A percentile compares a stretch with the other conserved stretches of the same genome.
Evolutionary conservation across 345 rosid species (phyloP).

Genomic region (Diplotaxis tenuifolia): DNA sequence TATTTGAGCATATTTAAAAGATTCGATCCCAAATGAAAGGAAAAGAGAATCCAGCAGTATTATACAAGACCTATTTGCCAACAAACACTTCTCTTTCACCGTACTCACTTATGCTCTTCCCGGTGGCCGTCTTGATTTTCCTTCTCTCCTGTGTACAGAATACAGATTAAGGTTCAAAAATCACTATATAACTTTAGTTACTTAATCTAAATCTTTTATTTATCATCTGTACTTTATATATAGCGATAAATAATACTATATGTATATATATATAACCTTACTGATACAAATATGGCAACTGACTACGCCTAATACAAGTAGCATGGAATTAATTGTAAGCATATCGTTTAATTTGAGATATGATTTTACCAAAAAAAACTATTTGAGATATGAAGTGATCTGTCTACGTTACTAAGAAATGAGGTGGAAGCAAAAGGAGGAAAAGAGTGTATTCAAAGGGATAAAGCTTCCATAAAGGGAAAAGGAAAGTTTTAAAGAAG

Average conservation of each 20-base stretch:
- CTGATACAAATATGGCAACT: neutral
- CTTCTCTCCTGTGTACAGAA: conserved; percentile 32
- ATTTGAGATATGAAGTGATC: neutral
- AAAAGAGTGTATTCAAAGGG: conserved; percentile 22
- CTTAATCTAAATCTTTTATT: neutral
- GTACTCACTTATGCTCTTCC: conserved; percentile 22
- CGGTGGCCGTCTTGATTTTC: conserved; percentile 38
- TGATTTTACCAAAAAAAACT: neutral
- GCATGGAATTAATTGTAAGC: neutral
- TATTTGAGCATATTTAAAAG: conserved; percentile 29
- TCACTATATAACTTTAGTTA: neutral
- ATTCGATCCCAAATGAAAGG: conserved; percentile 37
- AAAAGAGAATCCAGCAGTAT: conserved; percentile 38
- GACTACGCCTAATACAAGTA: neutral
- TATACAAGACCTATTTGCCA: conserved; percentile 34
- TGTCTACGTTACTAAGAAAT: neutral
- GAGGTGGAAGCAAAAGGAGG: conserved; percentile 3
- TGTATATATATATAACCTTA: neutral
- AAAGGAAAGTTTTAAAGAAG: conserved; percentile 28
- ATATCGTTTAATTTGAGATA: too few species aligned
- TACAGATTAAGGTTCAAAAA: neutral
- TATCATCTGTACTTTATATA: neutral
- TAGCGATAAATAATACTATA: neutral
- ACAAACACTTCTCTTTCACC: conserved; percentile 20
- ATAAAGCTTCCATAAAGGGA: conserved; percentile 36